Percentiles rank a stretch among this genome's conserved stretches.
Conservation (phyloP, 768 basidiomycete species). For the Lactifluus volemus region DNA sequence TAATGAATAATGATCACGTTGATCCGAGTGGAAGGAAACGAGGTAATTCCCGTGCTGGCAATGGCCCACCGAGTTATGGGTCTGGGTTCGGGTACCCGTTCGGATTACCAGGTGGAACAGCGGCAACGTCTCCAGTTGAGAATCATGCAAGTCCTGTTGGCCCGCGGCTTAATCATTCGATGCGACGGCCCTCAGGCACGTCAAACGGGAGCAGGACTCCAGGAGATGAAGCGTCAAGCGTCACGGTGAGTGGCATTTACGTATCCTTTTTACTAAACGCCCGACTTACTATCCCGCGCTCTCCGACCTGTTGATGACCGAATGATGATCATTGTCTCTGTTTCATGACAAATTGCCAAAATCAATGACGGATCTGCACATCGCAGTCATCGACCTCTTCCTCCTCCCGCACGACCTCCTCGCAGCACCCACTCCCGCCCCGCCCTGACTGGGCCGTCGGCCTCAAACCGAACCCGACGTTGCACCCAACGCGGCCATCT, state of each 20-base stretch:
- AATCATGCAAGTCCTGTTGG: constrained; percentile 43
- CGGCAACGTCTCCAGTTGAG: constrained; percentile 4
- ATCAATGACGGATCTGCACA: neutral
- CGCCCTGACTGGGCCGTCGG: constrained; percentile 89
- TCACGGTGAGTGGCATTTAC: constrained; percentile 38
- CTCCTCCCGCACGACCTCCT: constrained; percentile 66
- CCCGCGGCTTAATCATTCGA: constrained; percentile 47
- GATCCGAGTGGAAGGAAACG: constrained; percentile 23
- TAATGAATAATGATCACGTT: constrained; percentile 25
- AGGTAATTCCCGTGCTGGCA: constrained; percentile 22
- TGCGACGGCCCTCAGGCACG: constrained; percentile 42
- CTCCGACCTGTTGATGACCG: neutral
- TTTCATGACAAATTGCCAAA: neutral
- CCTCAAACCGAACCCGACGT: constrained; percentile 63
- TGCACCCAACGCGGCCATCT: constrained; percentile 37
- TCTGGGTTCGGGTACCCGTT: constrained; percentile 45
- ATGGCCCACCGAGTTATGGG: constrained; percentile 54
- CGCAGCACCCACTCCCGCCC: constrained; percentile 70
- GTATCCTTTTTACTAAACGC: neutral
- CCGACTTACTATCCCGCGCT: neutral
- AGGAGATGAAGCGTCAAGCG: constrained; percentile 70
- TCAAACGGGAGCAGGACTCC: constrained; percentile 51
- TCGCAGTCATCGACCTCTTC: constrained; percentile 69
- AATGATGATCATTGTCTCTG: neutral
- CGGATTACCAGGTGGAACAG: constrained; percentile 20